Evolutionary conservation across 164 flowering plant species (phyloP).

Genomic region (Cinnamomum chago): DNA sequence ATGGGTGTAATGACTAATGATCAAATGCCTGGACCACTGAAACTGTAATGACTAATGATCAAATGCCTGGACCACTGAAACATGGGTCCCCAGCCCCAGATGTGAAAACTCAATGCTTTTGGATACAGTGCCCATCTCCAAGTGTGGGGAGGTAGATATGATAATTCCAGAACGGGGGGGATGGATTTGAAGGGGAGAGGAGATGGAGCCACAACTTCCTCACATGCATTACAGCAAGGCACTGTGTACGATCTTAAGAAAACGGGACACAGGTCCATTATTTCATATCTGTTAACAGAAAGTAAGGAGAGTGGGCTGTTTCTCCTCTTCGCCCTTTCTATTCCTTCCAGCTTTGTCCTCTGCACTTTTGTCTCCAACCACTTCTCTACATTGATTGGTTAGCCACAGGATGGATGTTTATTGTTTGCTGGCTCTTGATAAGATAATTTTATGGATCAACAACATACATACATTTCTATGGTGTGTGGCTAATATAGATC

Average conservation of each 20-base stretch:
- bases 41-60: background rate
- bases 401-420: no score
- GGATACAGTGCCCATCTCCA: background rate
- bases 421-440: no score
- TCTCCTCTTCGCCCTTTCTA: background rate
- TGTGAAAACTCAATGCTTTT: background rate
- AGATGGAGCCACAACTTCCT: slow-evolving; percentile 39
- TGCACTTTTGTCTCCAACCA: no score
- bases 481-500: no score
- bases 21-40: background rate
- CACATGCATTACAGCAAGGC: slow-evolving; percentile 85
- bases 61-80: background rate
- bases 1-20: background rate
- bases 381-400: no score
- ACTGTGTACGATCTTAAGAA: slow-evolving; percentile 47
- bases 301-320: slow-evolving; percentile 2
- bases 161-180: background rate
- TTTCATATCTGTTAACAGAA: slow-evolving; percentile 28
- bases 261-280: slow-evolving; percentile 43
- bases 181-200: background rate
- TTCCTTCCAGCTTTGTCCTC: background rate
- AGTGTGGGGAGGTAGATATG: background rate
- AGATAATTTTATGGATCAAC: no score
- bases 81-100: background rate
- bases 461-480: no score